Percentiles rank a stretch among this genome's conserved stretches.
Conservation (phyloP, 495 filamentous ascomycete genomes). For the Aspergillus biplanus region DNA sequence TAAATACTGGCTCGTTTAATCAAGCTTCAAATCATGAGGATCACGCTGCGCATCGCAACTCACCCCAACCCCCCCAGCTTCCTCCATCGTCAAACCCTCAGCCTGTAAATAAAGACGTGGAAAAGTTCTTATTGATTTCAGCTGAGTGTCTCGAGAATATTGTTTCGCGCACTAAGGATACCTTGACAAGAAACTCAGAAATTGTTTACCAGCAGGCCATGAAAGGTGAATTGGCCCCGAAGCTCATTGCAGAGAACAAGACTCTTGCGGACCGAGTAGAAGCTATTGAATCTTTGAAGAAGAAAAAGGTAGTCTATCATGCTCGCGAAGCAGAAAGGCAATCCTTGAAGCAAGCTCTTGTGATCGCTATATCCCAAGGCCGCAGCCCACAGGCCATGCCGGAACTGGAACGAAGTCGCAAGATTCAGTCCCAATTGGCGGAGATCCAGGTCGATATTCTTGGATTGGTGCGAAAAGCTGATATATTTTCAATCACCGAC, state of each 20-base stretch:
- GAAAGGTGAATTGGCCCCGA: conserved; percentile 41
- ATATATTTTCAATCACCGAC: conserved; percentile 16
- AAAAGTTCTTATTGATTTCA: conserved; percentile 36
- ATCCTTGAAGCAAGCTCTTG: conserved; percentile 37
- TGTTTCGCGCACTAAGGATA: conserved; percentile 32
- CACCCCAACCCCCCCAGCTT: conserved; percentile 20
- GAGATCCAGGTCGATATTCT: conserved; percentile 37
- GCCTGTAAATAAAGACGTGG: conserved; percentile 27
- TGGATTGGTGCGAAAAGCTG: conserved; percentile 32
- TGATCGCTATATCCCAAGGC: conserved; percentile 41
- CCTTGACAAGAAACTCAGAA: conserved; percentile 40
- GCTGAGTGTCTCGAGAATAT: conserved; percentile 25
- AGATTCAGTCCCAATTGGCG: conserved; percentile 39
- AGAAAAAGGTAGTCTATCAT: conserved; percentile 30
- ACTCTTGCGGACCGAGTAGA: conserved; percentile 37
- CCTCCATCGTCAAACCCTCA: conserved; percentile 27
- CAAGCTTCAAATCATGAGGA: conserved; percentile 9
- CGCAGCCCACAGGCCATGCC: conserved; percentile 38
- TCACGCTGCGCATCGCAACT: conserved; percentile 1
- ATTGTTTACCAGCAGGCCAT: conserved; percentile 46
- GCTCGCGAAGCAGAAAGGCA: conserved; percentile 33
- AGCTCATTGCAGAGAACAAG: conserved; percentile 45
- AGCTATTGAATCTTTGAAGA: conserved; percentile 39
- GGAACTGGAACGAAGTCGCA: conserved; percentile 41
- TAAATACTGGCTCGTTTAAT: conserved; percentile 8